Percentiles rank a stretch among this genome's conserved stretches.
Conservation (phyloP, 345 rosid genomes). For the Eucalyptus curtisii region DNA sequence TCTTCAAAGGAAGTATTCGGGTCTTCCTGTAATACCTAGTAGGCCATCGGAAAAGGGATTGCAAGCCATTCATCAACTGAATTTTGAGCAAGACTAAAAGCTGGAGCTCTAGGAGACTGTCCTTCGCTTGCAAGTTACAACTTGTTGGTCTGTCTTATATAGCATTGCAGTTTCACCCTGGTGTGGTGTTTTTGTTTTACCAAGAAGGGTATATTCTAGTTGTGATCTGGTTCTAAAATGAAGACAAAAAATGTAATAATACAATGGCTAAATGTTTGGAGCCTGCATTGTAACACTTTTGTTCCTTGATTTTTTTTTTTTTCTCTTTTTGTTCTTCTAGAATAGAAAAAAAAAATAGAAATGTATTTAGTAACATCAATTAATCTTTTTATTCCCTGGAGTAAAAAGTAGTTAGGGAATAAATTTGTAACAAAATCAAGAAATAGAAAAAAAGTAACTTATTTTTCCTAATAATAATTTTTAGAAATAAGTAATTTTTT, state of each 20-base stretch:
- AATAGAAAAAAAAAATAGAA: too few species aligned
- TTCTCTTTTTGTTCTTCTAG: too few species aligned
- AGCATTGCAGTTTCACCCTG: background rate
- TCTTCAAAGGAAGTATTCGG: background rate
- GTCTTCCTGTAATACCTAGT: background rate
- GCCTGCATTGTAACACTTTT: rapidly evolving
- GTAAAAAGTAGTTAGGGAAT: too few species aligned
- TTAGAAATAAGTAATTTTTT: too few species aligned
- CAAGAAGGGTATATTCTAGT: background rate
- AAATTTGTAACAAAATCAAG: rapidly evolving
- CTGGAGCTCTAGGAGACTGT: background rate
- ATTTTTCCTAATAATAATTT: too few species aligned
- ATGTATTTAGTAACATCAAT: too few species aligned
- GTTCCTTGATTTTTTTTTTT: too few species aligned
- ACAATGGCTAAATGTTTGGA: background rate
- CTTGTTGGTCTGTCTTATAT: background rate
- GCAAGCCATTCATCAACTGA: background rate
- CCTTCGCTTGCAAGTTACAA: background rate
- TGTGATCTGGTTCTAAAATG: background rate
- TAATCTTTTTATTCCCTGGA: rapidly evolving
- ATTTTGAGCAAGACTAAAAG: background rate
- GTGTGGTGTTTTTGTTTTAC: too few species aligned
- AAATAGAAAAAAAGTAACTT: too few species aligned
- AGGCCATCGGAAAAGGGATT: background rate
- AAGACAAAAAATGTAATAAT: background rate